Evolutionary conservation across 2,329 filamentous ascomycete genomes (phyloP).

Genomic region (Trichoderma sp.): DNA sequence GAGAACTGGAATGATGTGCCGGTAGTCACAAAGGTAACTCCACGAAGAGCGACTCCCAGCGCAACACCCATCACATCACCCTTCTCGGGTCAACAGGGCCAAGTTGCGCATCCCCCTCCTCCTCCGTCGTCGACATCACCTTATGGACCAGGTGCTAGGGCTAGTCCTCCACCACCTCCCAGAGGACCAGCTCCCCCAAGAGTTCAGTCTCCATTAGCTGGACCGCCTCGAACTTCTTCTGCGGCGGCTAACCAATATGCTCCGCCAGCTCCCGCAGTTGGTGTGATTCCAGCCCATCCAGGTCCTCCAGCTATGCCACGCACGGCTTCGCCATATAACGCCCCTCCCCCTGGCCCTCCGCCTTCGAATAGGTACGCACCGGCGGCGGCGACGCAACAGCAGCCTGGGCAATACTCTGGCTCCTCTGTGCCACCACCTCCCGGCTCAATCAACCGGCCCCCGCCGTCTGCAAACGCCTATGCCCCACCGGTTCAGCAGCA

Average conservation of each 20-base stretch:
- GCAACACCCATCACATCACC: constrained; percentile 71
- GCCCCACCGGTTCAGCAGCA: constrained; percentile 50
- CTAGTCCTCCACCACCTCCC: constrained; percentile 77
- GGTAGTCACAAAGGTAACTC: constrained; percentile 74
- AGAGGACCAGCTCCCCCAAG: constrained; percentile 73
- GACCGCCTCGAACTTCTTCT: constrained; percentile 55
- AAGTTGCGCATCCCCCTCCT: constrained; percentile 59
- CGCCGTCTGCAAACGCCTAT: constrained; percentile 41
- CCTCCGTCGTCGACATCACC: constrained; percentile 46
- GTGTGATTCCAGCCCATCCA: constrained; percentile 60
- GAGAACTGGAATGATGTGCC: constrained; percentile 95
- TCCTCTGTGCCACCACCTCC: constrained; percentile 46
- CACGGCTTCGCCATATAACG: constrained; percentile 83
- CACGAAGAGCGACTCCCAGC: constrained; percentile 73
- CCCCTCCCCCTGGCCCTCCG: constrained; percentile 70
- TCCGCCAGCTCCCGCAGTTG: constrained; percentile 61
- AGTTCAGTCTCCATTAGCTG: constrained; percentile 70
- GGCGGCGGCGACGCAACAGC: constrained; percentile 58
- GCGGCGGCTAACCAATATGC: constrained; percentile 62
- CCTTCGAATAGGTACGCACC: constrained; percentile 76
- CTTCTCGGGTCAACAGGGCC: constrained; percentile 66
- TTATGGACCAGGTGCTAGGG: constrained; percentile 62
- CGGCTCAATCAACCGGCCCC: constrained; percentile 46
- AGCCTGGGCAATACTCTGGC: constrained; percentile 47
- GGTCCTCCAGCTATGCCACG: constrained; percentile 67